Base-by-base conservation (phyloP, 306 rosid species). In the Cotoneaster glaucophyllus region DNA sequence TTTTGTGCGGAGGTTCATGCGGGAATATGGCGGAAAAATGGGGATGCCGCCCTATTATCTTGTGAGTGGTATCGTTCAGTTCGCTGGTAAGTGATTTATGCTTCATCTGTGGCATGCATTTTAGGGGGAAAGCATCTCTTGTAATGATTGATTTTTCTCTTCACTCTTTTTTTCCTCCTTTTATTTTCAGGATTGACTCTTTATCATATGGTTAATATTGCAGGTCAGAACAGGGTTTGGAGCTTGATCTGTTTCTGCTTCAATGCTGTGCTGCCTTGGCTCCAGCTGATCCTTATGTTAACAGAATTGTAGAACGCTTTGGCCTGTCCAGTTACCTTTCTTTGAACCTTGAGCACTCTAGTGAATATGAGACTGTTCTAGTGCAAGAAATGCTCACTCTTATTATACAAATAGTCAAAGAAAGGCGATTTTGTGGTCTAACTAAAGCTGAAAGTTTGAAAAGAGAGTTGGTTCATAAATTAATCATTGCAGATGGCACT, bases 11-110 rank as follows among this genome's bases (percentile, higher is more conserved):
- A 92, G 85, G 93, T 92, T 82, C 95, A 88, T 70, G 92, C 99
- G 83, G 99, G 97, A 85, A 93, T 91, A 94, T 92, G 99, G 99
- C 87, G 93, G 79, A 92, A 85, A 82, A 90, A 90, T 80, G 99
- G 97, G 64, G 99, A 96, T 77, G 83, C 91, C 74, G 93, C 96
- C 70, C 58, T 88, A 71, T 81, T 92, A 78, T 87, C 93, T 52
- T 89, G 92, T 75, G 98, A 96, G 75, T 88, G 84, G 86, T 96
- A 96, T 80, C 88, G 93, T 37, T 88, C 97, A 44, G 88, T 87
- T 64, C 91, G 93, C 59, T 89, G 99, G 97, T 96, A 82, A 85
- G 97, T 88, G 48, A 76, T 44, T 73, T 26, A 44, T 79, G 76
- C 48, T 67, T 48, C 76, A 50, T 80, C 28, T 6, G 14, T 19